Percentiles rank a stretch among this genome's conserved stretches.
Conservation (phyloP, 306 rosid species). For the Cicer pinnatifidum region DNA sequence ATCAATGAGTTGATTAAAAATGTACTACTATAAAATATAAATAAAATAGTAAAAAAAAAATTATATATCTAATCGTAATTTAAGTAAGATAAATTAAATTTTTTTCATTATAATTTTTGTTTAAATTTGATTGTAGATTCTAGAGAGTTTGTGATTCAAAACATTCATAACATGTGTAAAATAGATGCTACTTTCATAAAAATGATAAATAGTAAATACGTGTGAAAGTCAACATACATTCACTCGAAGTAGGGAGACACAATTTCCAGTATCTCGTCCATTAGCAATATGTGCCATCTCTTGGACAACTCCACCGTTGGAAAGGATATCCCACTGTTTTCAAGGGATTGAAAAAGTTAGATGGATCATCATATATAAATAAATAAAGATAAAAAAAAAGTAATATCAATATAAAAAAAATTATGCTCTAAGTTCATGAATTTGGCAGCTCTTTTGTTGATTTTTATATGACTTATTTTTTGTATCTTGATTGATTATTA, state of each 20-base stretch:
- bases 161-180: no score
- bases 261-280: conserved; percentile 91
- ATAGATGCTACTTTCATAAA: not conserved
- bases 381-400: not conserved
- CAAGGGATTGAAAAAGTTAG: conserved; percentile 20
- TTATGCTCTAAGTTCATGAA: no score
- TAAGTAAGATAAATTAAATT: no score
- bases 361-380: not conserved
- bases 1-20: no score
- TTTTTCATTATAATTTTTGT: no score
- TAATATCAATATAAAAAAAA: not conserved
- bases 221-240: conserved; percentile 55
- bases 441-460: not conserved
- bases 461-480: no score
- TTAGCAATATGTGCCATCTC: conserved; percentile 99
- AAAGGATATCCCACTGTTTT: conserved; percentile 95
- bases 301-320: conserved; percentile 94
- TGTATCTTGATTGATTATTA: no score
- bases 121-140: no score
- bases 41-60: no score
- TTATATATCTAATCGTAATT: no score
- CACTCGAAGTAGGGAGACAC: conserved; percentile 89
- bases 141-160: no score
- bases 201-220: not conserved
- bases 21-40: no score